These are phyloP conservation scores for Amanita brunnescens DNA, from an alignment of 768 basidiomycete species.

Conservation along the genomic window DNA sequence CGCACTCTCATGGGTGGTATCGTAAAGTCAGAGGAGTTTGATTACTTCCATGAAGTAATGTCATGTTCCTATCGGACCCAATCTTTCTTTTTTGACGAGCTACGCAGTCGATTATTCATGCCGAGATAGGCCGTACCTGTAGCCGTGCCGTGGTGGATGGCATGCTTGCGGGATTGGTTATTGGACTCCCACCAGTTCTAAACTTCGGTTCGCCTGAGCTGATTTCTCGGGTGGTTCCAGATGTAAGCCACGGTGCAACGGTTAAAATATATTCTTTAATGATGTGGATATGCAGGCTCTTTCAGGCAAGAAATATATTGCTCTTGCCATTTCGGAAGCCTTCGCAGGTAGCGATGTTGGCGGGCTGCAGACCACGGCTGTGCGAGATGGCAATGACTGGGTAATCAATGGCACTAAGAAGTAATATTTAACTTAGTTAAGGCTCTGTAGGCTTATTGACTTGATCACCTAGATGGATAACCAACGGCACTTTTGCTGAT, in stretches of 20 bases:
- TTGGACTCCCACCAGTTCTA: constrained; percentile 82
- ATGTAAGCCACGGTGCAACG: constrained; percentile 27
- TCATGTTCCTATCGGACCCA: background rate
- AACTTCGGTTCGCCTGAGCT: constrained; percentile 81
- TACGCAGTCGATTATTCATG: constrained; percentile 61
- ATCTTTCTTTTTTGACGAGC: background rate
- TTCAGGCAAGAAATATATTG: constrained; percentile 75
- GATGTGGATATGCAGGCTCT: constrained; percentile 25
- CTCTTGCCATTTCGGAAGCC: constrained; percentile 88
- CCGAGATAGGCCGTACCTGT: constrained; percentile 76
- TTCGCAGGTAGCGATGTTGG: constrained; percentile 86
- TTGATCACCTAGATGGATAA: constrained; percentile 65
- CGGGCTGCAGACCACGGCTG: constrained; percentile 80
- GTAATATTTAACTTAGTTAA: constrained; percentile 27
- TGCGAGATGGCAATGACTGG: constrained; percentile 79
- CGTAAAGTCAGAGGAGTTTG: constrained; percentile 76
- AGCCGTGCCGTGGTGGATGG: constrained; percentile 87
- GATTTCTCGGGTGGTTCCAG: constrained; percentile 60
- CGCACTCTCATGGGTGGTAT: constrained; percentile 66
- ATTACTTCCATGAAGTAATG: constrained; percentile 86
- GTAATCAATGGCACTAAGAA: constrained; percentile 92
- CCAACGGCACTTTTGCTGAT: constrained; percentile 79
- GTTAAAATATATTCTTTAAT: background rate
- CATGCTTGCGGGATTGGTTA: constrained; percentile 70
- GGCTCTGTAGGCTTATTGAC: background rate